phyloP scores from a whole-genome alignment of 2,329 filamentous ascomycete species.

The Cytospora piceicola region DNA sequence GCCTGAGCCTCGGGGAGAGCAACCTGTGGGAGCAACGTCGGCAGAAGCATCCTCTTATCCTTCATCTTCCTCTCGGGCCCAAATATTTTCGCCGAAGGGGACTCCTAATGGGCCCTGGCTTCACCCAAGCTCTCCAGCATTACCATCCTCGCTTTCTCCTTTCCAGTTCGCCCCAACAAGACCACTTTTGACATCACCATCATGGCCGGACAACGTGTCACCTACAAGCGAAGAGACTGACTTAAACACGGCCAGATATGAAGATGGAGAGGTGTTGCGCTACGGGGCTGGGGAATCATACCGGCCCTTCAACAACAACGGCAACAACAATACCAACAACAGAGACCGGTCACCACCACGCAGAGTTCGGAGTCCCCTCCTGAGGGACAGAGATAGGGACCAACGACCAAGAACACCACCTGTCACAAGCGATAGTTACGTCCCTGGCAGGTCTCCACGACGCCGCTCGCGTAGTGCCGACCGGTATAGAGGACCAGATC shows the following conservation, averaged over 20 bases:
- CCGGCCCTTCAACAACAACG: slow-evolving; percentile 55
- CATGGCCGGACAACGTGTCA: neutral
- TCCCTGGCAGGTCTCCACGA: slow-evolving; percentile 47
- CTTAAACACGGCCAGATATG: slow-evolving; percentile 48
- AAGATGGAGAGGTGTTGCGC: slow-evolving; percentile 64
- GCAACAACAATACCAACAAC: slow-evolving; percentile 27
- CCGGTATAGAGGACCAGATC: slow-evolving; percentile 45
- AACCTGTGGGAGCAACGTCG: neutral
- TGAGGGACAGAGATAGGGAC: slow-evolving; percentile 39
- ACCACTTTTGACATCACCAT: neutral
- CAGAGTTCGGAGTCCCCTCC: slow-evolving; percentile 33
- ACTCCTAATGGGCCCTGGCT: neutral
- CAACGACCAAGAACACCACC: slow-evolving; percentile 37
- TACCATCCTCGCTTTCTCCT: neutral
- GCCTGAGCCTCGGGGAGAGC: neutral
- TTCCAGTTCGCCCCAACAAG: neutral
- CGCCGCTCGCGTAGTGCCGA: slow-evolving; percentile 48
- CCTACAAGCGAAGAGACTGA: slow-evolving; percentile 30
- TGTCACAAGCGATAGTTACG: slow-evolving; percentile 45
- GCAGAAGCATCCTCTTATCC: neutral
- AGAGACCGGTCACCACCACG: slow-evolving; percentile 38
- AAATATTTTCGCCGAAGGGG: neutral
- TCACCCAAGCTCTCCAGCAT: neutral
- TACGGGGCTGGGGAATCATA: slow-evolving; percentile 66
- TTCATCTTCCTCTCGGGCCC: neutral